Evolutionary conservation across 140 eudicot species (phyloP), one percentile per base, ranked within the genome.

Genomic region (Oenanthe javanica): DNA sequence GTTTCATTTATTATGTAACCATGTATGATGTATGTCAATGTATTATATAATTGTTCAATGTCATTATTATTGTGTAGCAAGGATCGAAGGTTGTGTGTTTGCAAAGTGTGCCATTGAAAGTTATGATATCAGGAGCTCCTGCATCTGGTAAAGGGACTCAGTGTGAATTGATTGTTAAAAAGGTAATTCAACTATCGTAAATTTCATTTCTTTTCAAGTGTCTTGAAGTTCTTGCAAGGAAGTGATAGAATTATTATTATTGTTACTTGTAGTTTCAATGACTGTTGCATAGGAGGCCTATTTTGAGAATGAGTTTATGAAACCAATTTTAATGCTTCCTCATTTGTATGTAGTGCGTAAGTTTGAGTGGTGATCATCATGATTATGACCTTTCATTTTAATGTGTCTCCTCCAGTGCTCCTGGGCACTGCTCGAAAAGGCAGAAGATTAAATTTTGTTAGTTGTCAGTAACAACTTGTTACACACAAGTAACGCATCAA

Each of bases 81-180:
- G 89, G 86, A 77, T 64, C 86, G 72, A 88, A 78, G 84, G 86
- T 94, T 42, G 70, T 73, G 52, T 90, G 91, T 81, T 83, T 92
- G 21, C 83, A 83, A 85, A 87, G 80, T 80, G 96, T 86, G 85
- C 98, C 97, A 19, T 76, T 92, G 80, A 94, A 89, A 86, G 96
- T 94, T 85, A 92, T 94, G 96, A 94, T 94, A 80, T 94, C 97
- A 51, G 97, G 98, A 55, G 98, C 98, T 19, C 98, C 97, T 27
- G 98, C 98, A 72, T 94, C 98, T 61, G 98, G 97, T 52, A 94
- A 94, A 90, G 98, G 98, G 86, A 94, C 98, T 75, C 98, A 92
- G 43, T 94, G 98, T 77, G 93, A 94, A 86, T 47, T 91, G 91
- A 94, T 94, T 79, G 96, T 86, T 79, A 82, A 94, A 78, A 89